Base-by-base conservation (phyloP, 2,329 filamentous ascomycete genomes). In the Fusarium setosum region DNA sequence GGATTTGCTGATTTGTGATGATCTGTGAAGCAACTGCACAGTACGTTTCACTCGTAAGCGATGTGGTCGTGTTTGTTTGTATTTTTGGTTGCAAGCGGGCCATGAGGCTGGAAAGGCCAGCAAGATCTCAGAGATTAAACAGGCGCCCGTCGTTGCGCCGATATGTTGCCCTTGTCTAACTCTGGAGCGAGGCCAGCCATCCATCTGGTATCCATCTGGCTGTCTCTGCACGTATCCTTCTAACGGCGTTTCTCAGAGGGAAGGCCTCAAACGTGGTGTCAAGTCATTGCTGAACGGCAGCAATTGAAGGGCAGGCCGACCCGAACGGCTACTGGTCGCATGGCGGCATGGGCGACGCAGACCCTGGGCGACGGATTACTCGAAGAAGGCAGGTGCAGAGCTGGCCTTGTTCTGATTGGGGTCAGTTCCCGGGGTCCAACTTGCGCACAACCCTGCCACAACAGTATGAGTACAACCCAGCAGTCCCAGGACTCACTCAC, bases 301-400 rank as follows among this genome's bases (percentile, higher is more conserved):
- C 41, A 42, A 44, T 55, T 55, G 60, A 54, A 64, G 41, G 40
- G 57, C 55, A 48, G 52, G 41, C 59, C 44, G 40, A 32, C 51
- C 37, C 50, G 50, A 41, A 47, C 52, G 56, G 51, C 38, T 64
- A 45, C 59, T 65, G 51, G 52, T 11, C 34, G 37, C 17, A 42
- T 26, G 21, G 23, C 45, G 44, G 59, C 63, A 56, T 32, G 42
- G 54, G 35, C 38, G 53, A 58, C 26, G 48, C 24, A 58, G 42
- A 56, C 69, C 67, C 60, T 60, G 42, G 51, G 44, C 47, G 40
- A 18, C 45, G 52, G 48, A 67, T 68, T 71, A 56, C 70, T 70
- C 45, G 56, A 72, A 69, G 57, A 20, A 68, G 70, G 65, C 62
- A 50, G 61, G 42, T 72, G 70, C 70, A 72, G 70, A 31, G 34